Evolutionary conservation across 2,329 filamentous ascomycete species (phyloP), one percentile per base, ranked within the genome.

Genomic region (Epichloe sp.): DNA sequence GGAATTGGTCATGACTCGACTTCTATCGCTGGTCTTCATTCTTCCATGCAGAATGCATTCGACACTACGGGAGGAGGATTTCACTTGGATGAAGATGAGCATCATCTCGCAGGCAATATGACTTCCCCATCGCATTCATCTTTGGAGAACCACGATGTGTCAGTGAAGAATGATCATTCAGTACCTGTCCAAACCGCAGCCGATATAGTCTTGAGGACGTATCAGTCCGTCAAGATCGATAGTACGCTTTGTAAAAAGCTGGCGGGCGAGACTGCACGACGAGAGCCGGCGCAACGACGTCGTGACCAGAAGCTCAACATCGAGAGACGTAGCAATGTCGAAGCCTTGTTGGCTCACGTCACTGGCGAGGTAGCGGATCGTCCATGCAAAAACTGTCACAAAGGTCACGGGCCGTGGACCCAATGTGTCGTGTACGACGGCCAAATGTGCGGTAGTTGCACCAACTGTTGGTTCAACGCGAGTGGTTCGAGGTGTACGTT

Each of bases 401-500:
- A 79, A 59, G 76, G 76, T 4, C 76, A 80, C 53, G 78, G 78
- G 0, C 78, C 78, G 0, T 82, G 77, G 77, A 75, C 69, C 1
- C 68, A 69, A 15, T 82, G 78, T 55, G 70, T 82, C n/a, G 66
- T 79, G n/a, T 74, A 78, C 21, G 73, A 75, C 46, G 77, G 78
- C 1, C 75, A 79, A 59, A 77, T 81, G 75, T 80, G 76, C 53
- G 78, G 78, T 10, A 79, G 76, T 58, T 82, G 78, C 55, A 73
- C 77, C 52, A 82, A 82, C 59, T 82, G 78, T 60, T 81, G 78
- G 78, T 81, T 77, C 62, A 82, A 82, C 52, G 78, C 78, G 7
- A 79, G 76, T 48, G 78, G 78, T 10, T 72, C 76, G 10, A 66
- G 78, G 48, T 82, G 78, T 54, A 80, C 77, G 14, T 81, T 80